These are phyloP conservation scores for Hepatocystis sp. DNA, from an alignment of 169 alveolate species.

Conservation along the genomic window DNA sequence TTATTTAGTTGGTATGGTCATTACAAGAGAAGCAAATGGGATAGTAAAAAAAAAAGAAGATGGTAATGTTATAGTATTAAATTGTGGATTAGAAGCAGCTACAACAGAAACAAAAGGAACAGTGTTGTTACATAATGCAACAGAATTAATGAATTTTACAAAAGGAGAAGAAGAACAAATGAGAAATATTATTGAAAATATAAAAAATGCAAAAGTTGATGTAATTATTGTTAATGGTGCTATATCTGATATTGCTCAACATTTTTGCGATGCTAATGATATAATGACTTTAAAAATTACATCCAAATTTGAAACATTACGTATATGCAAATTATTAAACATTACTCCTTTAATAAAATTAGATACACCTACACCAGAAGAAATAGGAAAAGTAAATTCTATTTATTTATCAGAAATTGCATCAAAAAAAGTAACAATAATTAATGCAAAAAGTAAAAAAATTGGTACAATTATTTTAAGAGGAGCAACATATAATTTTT, in stretches of 20 bases:
- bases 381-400: slow-evolving; percentile 95
- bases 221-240: slow-evolving; percentile 96
- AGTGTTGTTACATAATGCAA: slow-evolving; percentile 97
- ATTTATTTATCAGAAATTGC: slow-evolving; percentile 95
- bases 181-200: slow-evolving; percentile 89
- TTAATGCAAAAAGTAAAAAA: slow-evolving; percentile 86
- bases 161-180: slow-evolving; percentile 93
- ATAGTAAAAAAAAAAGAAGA: slow-evolving; percentile 92
- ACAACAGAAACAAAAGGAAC: slow-evolving; percentile 99
- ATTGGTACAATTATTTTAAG: slow-evolving; percentile 95
- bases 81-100: slow-evolving; percentile 97
- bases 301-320: slow-evolving; percentile 96
- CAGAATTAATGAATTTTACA: slow-evolving; percentile 94
- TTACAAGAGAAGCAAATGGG: slow-evolving; percentile 94
- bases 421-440: slow-evolving; percentile 89
- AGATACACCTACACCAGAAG: slow-evolving; percentile 96
- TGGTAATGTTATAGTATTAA: slow-evolving; percentile 96
- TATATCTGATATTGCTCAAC: slow-evolving; percentile 97
- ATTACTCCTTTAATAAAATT: slow-evolving; percentile 96
- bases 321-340: slow-evolving; percentile 96
- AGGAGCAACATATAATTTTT: slow-evolving; percentile 97
- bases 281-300: slow-evolving; percentile 93
- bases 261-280: slow-evolving; percentile 96
- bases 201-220: slow-evolving; percentile 93
- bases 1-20: slow-evolving; percentile 94